Evolutionary conservation across 768 basidiomycete species (phyloP).

Genomic region (Thelephora ganbajun): DNA sequence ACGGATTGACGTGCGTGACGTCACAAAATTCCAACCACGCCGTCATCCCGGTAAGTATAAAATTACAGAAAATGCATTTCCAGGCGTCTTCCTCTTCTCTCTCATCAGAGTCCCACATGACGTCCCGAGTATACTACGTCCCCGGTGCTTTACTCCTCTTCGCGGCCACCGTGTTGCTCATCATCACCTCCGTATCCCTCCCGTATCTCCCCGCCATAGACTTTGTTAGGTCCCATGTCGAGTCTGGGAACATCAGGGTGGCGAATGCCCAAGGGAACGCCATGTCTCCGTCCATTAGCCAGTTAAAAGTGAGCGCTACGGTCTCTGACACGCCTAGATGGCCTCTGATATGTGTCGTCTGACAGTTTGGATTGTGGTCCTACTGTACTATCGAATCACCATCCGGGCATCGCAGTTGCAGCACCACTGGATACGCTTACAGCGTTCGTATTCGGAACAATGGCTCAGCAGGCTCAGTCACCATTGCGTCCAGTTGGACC

Average conservation of each 20-base stretch:
- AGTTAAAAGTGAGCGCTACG: slow-evolving; percentile 39
- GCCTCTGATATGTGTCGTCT: background rate
- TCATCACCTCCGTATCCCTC: slow-evolving; percentile 59
- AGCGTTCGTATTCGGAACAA: slow-evolving; percentile 18
- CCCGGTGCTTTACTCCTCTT: slow-evolving; percentile 44
- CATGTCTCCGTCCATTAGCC: slow-evolving; percentile 15
- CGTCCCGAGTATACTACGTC: slow-evolving; percentile 39
- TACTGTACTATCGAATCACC: slow-evolving; percentile 8
- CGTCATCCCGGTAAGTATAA: no score
- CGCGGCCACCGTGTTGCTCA: slow-evolving; percentile 47
- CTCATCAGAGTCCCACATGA: slow-evolving; percentile 15
- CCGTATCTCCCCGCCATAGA: slow-evolving; percentile 57
- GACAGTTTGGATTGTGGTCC: slow-evolving; percentile 65
- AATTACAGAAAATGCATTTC: no score
- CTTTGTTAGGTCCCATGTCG: slow-evolving; percentile 44
- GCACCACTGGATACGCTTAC: slow-evolving; percentile 24
- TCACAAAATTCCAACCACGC: no score
- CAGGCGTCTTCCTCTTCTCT: background rate
- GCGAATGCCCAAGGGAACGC: slow-evolving; percentile 7
- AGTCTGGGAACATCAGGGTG: slow-evolving; percentile 14
- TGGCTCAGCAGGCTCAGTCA: slow-evolving; percentile 22
- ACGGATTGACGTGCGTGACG: no score
- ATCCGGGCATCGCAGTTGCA: slow-evolving; percentile 34
- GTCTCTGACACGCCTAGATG: slow-evolving; percentile 1
- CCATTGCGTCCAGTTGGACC: slow-evolving; percentile 49